A percentile compares a stretch with the other conserved stretches of the same genome.
Conservation (phyloP, 176 grass and related monocot genomes). For the Hsuehochloa calcarea region DNA sequence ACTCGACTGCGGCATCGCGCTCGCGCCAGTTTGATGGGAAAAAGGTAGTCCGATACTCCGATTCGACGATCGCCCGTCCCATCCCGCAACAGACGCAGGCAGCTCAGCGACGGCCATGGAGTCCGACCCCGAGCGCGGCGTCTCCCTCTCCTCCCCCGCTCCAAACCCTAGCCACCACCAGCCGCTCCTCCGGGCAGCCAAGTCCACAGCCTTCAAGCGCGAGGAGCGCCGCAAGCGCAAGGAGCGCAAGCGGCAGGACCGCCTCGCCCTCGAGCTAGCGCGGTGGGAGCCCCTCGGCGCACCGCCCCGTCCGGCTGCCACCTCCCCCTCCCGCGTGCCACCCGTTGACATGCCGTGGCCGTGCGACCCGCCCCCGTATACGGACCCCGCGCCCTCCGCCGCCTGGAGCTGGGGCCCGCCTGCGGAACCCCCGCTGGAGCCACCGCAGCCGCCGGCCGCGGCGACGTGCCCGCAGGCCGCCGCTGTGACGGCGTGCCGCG, state of each 20-base stretch:
- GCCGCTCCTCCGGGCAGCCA: slow-evolving; percentile 40
- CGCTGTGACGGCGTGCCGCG: slow-evolving; percentile 41
- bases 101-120: slow-evolving; percentile 20
- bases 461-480: slow-evolving; percentile 24
- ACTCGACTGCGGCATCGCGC: too few species aligned
- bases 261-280: slow-evolving; percentile 41
- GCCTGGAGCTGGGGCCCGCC: slow-evolving; percentile 40
- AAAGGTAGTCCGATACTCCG: background rate
- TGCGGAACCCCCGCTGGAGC: background rate
- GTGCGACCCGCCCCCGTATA: slow-evolving; percentile 37
- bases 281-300: slow-evolving; percentile 54
- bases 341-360: slow-evolving; percentile 60
- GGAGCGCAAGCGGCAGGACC: slow-evolving; percentile 55
- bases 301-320: slow-evolving; percentile 13
- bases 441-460: background rate
- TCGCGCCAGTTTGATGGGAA: too few species aligned
- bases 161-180: slow-evolving; percentile 37
- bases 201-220: slow-evolving; percentile 72
- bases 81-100: background rate
- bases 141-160: background rate
- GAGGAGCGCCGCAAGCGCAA: slow-evolving; percentile 75
- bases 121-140: slow-evolving; percentile 24
- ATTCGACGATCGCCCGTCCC: background rate
- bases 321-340: background rate
- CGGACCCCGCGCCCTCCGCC: slow-evolving; percentile 11